Evolutionary conservation across 2,329 filamentous ascomycete genomes (phyloP).

Genomic region (Penicillium sp.): DNA sequence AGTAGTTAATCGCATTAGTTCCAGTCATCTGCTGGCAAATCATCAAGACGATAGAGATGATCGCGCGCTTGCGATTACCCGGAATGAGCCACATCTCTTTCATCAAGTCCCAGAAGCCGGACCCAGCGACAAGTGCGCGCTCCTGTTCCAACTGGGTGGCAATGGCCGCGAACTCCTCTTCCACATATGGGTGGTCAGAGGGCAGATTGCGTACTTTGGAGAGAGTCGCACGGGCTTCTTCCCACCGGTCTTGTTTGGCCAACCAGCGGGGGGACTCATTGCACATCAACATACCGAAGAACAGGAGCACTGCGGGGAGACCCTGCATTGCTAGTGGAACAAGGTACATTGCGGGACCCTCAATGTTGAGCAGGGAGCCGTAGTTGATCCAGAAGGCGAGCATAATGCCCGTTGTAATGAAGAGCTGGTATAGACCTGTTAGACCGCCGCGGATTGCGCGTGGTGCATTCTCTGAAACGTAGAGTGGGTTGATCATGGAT

Average conservation of each 20-base stretch:
- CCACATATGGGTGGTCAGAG: slow-evolving; percentile 55
- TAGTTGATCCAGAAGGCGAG: slow-evolving; percentile 56
- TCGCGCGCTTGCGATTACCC: slow-evolving; percentile 54
- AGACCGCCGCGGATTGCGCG: slow-evolving; percentile 60
- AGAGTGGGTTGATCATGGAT: slow-evolving; percentile 60
- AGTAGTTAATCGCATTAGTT: slow-evolving; percentile 64
- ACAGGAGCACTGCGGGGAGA: slow-evolving; percentile 61
- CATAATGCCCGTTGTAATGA: slow-evolving; percentile 51
- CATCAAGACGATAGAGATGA: slow-evolving; percentile 57
- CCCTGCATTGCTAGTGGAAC: slow-evolving; percentile 65
- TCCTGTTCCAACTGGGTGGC: slow-evolving; percentile 63
- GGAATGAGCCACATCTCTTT: slow-evolving; percentile 64
- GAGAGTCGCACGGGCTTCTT: slow-evolving; percentile 59
- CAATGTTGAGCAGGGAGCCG: slow-evolving; percentile 50
- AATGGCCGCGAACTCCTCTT: slow-evolving; percentile 62
- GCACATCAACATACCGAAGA: slow-evolving; percentile 62
- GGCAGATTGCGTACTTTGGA: slow-evolving; percentile 58
- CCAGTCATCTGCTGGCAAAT: slow-evolving; percentile 55
- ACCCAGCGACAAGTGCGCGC: slow-evolving; percentile 55
- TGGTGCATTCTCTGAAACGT: slow-evolving; percentile 61
- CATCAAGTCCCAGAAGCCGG: slow-evolving; percentile 56
- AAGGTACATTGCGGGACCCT: slow-evolving; percentile 55
- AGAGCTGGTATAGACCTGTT: slow-evolving; percentile 62
- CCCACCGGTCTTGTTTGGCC: slow-evolving; percentile 67
- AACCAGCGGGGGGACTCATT: slow-evolving; percentile 68